Base-by-base conservation (phyloP, 2,329 filamentous ascomycete species). In the Clarireedia paspali region DNA sequence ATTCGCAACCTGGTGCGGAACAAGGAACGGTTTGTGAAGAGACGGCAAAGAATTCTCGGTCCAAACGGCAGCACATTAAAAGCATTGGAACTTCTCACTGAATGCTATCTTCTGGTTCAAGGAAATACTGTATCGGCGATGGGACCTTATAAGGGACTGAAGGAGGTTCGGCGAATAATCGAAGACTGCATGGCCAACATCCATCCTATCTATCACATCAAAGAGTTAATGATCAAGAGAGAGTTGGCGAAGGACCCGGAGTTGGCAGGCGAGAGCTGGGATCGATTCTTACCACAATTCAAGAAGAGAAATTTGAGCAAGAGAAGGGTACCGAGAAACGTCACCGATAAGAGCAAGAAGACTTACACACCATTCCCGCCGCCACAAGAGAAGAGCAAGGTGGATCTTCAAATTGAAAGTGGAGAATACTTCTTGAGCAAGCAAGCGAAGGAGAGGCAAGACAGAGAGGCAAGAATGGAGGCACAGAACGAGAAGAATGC, bases 151-250 rank as follows among this genome's bases (percentile, higher is more conserved):
- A 96, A 95, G 72, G 91, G 90, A 2, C 73, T 99, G 47, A 97
- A 97, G 74, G 92, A 96, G 67, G 84, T 96, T 30, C 84, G 94
- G 47, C 81, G 91, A 52, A 84, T 96, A 20, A 83, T 97, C 39
- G 88, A 95, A 71, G 92, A 97, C 72, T 96, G 91, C 75, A 97
- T 99, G 94, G 82, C 83, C 67, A 99, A 99, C 70, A 84, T 96
- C 56, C 94, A 89, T 66, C 86, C 85, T 1, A 88, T 89, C 65
- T 89, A 99, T 74, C 89, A 95, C 63, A 95, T 99, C 73, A 97
- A 99, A 57, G 87, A 91, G 71, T 78, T 94, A 62, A 94, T 95
- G 90, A 94, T 96, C 71, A 95, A 94, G 75, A 84, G 88, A 17
- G 91, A 96, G 73, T 79, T 96, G 20, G 89, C 87, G 57, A 95